Percentiles rank a stretch among this genome's conserved stretches.
These are phyloP conservation scores for Lunularia cruciata DNA, from an alignment of 225 moss, liverwort and hornwort species.

Conservation along the genomic window DNA sequence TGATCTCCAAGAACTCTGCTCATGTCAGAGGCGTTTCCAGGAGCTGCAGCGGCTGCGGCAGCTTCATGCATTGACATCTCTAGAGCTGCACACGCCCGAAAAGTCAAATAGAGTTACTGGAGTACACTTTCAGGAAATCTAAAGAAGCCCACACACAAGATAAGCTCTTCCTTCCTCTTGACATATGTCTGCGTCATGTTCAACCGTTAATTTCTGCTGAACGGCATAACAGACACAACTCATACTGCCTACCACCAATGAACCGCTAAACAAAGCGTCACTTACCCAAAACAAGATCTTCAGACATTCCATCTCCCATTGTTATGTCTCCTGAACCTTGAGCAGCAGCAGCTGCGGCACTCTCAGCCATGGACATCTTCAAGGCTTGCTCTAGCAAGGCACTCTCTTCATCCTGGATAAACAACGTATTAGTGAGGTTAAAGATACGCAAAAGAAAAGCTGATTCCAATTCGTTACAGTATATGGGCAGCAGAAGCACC, in stretches of 20 bases:
- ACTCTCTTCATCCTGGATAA: conserved; percentile 81
- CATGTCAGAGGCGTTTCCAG: conserved; percentile 68
- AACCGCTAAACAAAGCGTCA: too few relatives aligned
- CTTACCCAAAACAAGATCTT: conserved; percentile 90
- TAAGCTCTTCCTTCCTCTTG: too few relatives aligned
- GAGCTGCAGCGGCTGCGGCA: conserved; percentile 50
- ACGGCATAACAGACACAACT: too few relatives aligned
- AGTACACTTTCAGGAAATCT: too few relatives aligned
- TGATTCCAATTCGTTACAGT: background rate
- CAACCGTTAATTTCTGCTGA: background rate
- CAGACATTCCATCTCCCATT: conserved; percentile 76
- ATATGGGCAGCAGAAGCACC: background rate
- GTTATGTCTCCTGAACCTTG: conserved; percentile 64
- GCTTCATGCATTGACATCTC: conserved; percentile 97
- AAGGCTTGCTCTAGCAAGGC: conserved; percentile 87
- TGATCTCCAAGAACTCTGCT: conserved; percentile 88
- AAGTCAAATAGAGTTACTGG: background rate
- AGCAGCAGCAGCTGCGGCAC: conserved; percentile 58
- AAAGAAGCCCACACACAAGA: too few relatives aligned
- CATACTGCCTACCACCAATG: too few relatives aligned
- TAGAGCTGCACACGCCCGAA: conserved; percentile 60
- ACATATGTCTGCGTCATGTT: too few relatives aligned
- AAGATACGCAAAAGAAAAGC: too few relatives aligned
- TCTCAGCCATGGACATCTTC: conserved; percentile 96
- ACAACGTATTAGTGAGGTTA: too few relatives aligned